Conservation (phyloP, 73 alveolate species). For the Tetrahymena thermophila region DNA sequence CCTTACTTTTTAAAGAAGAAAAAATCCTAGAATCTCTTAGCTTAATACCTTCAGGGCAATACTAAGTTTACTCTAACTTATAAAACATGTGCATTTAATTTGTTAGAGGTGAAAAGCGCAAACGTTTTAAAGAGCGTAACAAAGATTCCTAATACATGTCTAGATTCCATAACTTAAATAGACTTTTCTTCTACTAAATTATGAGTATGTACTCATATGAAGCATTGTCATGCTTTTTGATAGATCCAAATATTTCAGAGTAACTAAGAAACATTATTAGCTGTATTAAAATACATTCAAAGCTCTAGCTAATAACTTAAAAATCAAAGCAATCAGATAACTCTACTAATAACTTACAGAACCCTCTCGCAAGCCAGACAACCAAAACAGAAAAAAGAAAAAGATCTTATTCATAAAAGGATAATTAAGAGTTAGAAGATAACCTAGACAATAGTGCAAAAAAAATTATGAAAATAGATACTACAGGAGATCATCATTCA, state of each 20-base stretch:
- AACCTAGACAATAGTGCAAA: background rate
- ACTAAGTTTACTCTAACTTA: background rate
- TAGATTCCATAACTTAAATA: background rate
- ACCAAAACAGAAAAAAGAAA: background rate
- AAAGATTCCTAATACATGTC: background rate
- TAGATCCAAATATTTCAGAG: background rate
- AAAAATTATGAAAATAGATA: background rate
- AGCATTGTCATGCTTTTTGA: background rate
- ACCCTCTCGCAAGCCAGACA: background rate
- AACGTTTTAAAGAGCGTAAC: background rate
- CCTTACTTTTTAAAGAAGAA: background rate
- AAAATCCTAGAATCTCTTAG: background rate
- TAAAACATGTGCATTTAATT: background rate
- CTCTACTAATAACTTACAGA: background rate
- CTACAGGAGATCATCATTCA: background rate
- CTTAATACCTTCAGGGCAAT: background rate
- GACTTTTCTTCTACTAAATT: background rate
- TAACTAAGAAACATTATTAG: background rate
- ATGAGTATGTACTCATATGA: background rate
- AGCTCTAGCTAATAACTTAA: background rate
- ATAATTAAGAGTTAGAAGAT: background rate
- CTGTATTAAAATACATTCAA: background rate
- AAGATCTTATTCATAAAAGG: background rate
- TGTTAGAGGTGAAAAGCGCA: background rate
- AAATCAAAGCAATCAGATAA: background rate